These are phyloP conservation scores for Trichoderma sp. DNA, from an alignment of 2,329 filamentous ascomycete species.

Conservation along the genomic window DNA sequence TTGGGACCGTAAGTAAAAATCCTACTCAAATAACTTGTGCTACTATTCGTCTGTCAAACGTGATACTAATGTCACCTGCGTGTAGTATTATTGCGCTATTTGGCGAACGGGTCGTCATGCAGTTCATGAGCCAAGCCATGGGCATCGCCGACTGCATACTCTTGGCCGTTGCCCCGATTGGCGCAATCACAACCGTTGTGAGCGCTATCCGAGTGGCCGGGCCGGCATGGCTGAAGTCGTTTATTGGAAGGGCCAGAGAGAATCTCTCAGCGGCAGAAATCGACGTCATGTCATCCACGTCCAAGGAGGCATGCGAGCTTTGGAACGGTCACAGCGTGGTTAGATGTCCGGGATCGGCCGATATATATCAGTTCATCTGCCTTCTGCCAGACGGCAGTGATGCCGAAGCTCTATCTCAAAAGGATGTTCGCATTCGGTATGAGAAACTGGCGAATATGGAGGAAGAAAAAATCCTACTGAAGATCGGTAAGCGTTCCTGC, in stretches of 20 bases:
- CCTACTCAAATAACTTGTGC: neutral
- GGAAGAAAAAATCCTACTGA: neutral
- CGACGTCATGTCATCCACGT: slow-evolving; percentile 48
- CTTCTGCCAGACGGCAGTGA: neutral
- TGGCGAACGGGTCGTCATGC: slow-evolving; percentile 46
- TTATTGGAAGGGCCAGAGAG: slow-evolving; percentile 46
- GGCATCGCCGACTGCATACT: slow-evolving; percentile 43
- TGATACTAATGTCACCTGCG: neutral
- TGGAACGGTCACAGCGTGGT: slow-evolving; percentile 43
- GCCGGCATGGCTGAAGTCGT: slow-evolving; percentile 40
- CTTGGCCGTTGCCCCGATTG: slow-evolving; percentile 46
- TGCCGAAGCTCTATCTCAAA: neutral
- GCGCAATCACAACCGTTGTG: slow-evolving; percentile 44
- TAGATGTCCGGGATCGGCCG: slow-evolving; percentile 21
- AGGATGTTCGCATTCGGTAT: neutral
- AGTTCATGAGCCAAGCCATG: slow-evolving; percentile 46
- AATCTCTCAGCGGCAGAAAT: slow-evolving; percentile 39
- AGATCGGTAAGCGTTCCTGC: neutral
- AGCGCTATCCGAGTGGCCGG: slow-evolving; percentile 47
- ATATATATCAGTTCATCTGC: slow-evolving; percentile 24
- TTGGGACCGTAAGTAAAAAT: slow-evolving; percentile 20
- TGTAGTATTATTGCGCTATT: slow-evolving; percentile 33
- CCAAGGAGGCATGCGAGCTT: slow-evolving; percentile 44
- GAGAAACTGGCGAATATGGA: neutral
- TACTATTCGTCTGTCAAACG: neutral